Conservation (phyloP, 306 rosid genomes). For the Macrotyloma uniflorum region DNA sequence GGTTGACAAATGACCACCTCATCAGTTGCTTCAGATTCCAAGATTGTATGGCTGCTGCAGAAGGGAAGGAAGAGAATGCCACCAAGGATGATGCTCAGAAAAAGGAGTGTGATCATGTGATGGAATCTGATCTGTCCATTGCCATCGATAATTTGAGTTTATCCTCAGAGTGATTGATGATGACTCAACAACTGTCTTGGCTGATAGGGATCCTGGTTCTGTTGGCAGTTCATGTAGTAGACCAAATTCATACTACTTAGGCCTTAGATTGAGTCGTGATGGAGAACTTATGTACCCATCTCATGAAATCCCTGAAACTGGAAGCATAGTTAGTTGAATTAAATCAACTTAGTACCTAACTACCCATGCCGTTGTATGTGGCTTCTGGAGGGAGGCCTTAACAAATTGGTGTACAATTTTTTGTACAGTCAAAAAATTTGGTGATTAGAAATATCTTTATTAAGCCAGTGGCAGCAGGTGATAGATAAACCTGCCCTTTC, state of each 20-base stretch:
- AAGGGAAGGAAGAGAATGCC: slow-evolving; percentile 60
- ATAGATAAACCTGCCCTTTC: slow-evolving; percentile 20
- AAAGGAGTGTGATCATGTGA: slow-evolving; percentile 46
- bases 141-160: slow-evolving; percentile 65
- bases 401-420: slow-evolving; percentile 52
- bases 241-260: slow-evolving; percentile 42
- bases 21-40: slow-evolving; percentile 75
- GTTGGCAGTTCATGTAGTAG: slow-evolving; percentile 38
- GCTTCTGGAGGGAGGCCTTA: slow-evolving; percentile 46
- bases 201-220: slow-evolving; percentile 37
- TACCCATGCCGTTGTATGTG: slow-evolving; percentile 47
- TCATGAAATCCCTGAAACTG: slow-evolving; percentile 40
- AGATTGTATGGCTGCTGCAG: slow-evolving; percentile 64
- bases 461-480: slow-evolving; percentile 25
- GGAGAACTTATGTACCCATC: slow-evolving; percentile 57
- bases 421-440: slow-evolving; percentile 59
- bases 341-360: slow-evolving; percentile 48
- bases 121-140: slow-evolving; percentile 57
- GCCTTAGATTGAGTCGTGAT: slow-evolving; percentile 45
- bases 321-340: slow-evolving; percentile 43
- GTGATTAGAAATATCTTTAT: slow-evolving; percentile 36
- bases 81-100: slow-evolving; percentile 42
- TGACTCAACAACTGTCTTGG: slow-evolving; percentile 23
- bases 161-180: slow-evolving; percentile 58
- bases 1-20: slow-evolving; percentile 83